Base-by-base conservation (phyloP, 2,329 filamentous ascomycete species). In the Ascochyta viciae-villosae region DNA sequence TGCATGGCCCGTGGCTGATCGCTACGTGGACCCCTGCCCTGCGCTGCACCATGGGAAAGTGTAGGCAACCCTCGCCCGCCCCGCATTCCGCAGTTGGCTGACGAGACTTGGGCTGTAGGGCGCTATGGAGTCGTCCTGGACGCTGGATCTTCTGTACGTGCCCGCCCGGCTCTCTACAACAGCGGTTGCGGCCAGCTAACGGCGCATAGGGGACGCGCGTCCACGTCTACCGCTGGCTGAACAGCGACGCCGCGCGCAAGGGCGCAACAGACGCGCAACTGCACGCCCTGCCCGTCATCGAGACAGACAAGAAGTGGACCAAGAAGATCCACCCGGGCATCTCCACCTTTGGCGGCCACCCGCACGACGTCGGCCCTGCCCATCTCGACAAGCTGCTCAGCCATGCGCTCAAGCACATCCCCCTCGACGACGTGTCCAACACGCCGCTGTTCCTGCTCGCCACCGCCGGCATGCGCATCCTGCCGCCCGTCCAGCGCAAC, bases 371-470 rank as follows among this genome's bases (percentile, higher is more conserved):
- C 41, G 95, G 95, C 6, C 83, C 85, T 3, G 89, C 96, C 29
- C 91, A 99, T 74, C 82, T 99, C 23, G 83, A 92, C 66, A 79
- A 85, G 41, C 85, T 99, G 23, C 82, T 98, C 63, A 84, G 92
- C 41, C 92, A 96, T 77, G 95, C 94, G 13, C 84, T 91, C 62
- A 82, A 88, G 29, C 82, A 92, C 55, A 88, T 99, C 22, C 94
- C 94, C 6, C 76, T 83, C 34, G 83, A 91, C 53, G 90, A 91
- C 65, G 85, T 95, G 44, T 80, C 87, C 58, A 87, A 95, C 54
- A 99, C 96, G 0, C 95, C 95, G 0, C 87, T 99, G 50, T 99
- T 96, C 75, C 82, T 99, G 46, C 92, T 99, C 77, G 95, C 95
- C 26, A 99, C 95, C 0, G 95, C 95, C 9, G 95, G 95, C 40